A percentile compares a stretch with the other conserved stretches of the same genome.
phyloP scores from a whole-genome alignment of 2,329 filamentous ascomycete species.

The Thyridium curvatum region DNA sequence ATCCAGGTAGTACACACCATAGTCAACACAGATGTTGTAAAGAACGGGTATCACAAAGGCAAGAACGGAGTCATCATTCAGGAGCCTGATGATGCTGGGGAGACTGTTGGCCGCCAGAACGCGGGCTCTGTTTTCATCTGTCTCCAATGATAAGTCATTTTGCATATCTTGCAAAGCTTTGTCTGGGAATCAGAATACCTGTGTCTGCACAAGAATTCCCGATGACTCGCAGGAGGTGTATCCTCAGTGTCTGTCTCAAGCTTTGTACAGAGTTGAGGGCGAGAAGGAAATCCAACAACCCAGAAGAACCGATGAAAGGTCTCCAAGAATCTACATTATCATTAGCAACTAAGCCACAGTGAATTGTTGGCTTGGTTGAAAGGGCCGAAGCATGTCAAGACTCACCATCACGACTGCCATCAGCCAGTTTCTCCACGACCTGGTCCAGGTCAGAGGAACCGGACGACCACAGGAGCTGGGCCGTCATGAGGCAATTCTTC shows the following conservation, averaged over 20 bases:
- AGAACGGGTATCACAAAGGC: slow-evolving; percentile 52
- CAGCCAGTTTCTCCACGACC: slow-evolving; percentile 45
- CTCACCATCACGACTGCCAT: slow-evolving; percentile 51
- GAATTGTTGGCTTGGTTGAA: slow-evolving; percentile 2
- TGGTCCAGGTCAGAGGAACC: slow-evolving; percentile 33
- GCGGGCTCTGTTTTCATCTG: slow-evolving; percentile 53
- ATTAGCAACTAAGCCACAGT: slow-evolving; percentile 1
- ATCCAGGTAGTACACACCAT: slow-evolving; percentile 35
- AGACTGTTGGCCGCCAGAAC: slow-evolving; percentile 45
- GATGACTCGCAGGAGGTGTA: slow-evolving; percentile 50
- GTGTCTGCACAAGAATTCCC: slow-evolving; percentile 60
- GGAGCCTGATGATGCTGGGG: slow-evolving; percentile 37
- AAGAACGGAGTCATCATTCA: slow-evolving; percentile 41
- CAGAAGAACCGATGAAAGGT: slow-evolving; percentile 49
- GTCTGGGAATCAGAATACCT: too few species aligned
- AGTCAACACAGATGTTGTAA: slow-evolving; percentile 58
- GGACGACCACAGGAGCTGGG: slow-evolving; percentile 32
- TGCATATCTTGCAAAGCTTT: too few species aligned
- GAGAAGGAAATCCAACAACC: slow-evolving; percentile 51
- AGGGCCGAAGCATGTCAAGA: too few species aligned
- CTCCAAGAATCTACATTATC: slow-evolving; percentile 44
- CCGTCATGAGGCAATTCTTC: slow-evolving; percentile 27
- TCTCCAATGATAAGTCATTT: slow-evolving; percentile 3
- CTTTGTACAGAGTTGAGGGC: slow-evolving; percentile 31
- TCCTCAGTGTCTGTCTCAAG: slow-evolving; percentile 35